Evolutionary conservation across 2,329 filamentous ascomycete species (phyloP).

Genomic region (Scopulariopsis brevicaulis): DNA sequence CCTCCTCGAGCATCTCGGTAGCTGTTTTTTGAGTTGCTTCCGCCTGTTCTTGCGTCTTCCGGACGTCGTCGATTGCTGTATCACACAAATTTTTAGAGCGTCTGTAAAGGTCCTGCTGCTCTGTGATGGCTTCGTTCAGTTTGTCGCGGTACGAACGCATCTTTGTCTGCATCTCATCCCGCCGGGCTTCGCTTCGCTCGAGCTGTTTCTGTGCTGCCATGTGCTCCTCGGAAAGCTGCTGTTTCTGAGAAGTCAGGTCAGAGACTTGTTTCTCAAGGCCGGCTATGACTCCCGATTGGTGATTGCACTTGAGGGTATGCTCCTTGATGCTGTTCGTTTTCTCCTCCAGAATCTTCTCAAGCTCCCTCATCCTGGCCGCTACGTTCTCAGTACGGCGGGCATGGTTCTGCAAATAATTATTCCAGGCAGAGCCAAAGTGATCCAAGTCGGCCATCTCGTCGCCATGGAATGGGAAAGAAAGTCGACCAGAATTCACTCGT

Average conservation of each 20-base stretch:
- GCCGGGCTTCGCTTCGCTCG: slow-evolving; percentile 12
- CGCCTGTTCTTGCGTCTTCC: slow-evolving; percentile 16
- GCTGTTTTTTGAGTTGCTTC: slow-evolving; percentile 17
- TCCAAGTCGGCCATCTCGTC: slow-evolving; percentile 3
- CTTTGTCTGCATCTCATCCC: slow-evolving; percentile 21
- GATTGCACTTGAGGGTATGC: neutral
- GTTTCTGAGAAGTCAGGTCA: slow-evolving; percentile 13
- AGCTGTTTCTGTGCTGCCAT: slow-evolving; percentile 15
- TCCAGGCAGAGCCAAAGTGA: slow-evolving; percentile 5
- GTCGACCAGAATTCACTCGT: neutral
- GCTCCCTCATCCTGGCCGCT: slow-evolving; percentile 2
- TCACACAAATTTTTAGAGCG: slow-evolving; percentile 20
- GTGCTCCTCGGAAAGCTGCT: slow-evolving; percentile 13
- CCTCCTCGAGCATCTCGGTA: neutral
- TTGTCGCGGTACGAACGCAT: slow-evolving; percentile 20
- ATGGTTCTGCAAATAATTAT: slow-evolving; percentile 2
- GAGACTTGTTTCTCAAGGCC: slow-evolving; percentile 15
- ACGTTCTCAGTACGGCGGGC: slow-evolving; percentile 3
- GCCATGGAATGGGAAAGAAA: slow-evolving; percentile 3
- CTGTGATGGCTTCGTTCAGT: slow-evolving; percentile 31
- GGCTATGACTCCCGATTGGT: neutral
- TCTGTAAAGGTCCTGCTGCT: slow-evolving; percentile 32
- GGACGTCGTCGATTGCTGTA: slow-evolving; percentile 16
- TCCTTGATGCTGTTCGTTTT: slow-evolving; percentile 1
- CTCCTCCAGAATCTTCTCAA: slow-evolving; percentile 4